Conservation (phyloP, 2,329 filamentous ascomycete species). For the Blumeria graminis region DNA sequence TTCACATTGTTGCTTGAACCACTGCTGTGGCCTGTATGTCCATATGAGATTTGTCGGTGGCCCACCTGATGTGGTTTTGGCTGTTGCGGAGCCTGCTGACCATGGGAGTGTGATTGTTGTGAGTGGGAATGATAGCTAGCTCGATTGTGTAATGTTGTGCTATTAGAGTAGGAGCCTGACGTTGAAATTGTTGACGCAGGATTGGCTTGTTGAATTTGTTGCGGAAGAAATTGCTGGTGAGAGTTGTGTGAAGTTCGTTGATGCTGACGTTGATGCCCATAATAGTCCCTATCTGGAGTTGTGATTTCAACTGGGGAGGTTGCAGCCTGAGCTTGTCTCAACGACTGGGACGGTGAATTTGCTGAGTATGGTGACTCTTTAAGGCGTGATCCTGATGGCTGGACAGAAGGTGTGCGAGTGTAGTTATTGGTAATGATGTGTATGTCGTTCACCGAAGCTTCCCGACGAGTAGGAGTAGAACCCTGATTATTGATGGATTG, state of each 20-base stretch:
- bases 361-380: constrained; percentile 16
- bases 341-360: constrained; percentile 9
- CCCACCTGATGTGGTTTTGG: not conserved
- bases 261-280: constrained; percentile 3
- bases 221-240: constrained; percentile 10
- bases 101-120: not conserved
- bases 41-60: not conserved
- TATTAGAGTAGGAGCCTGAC: not conserved
- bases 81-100: not conserved
- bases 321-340: constrained; percentile 8
- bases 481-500: constrained; percentile 10
- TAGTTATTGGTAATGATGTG: constrained; percentile 11
- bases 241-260: constrained; percentile 9
- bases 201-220: constrained; percentile 7
- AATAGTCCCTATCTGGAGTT: constrained; percentile 14
- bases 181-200: not conserved
- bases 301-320: constrained; percentile 12
- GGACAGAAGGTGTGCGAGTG: constrained; percentile 7
- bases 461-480: constrained; percentile 10
- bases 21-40: not conserved
- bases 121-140: not conserved
- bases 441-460: constrained; percentile 11
- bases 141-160: not conserved
- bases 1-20: not conserved
- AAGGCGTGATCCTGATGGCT: constrained; percentile 11